Base-by-base conservation (phyloP, 495 filamentous ascomycete species). In the Podospora australis region DNA sequence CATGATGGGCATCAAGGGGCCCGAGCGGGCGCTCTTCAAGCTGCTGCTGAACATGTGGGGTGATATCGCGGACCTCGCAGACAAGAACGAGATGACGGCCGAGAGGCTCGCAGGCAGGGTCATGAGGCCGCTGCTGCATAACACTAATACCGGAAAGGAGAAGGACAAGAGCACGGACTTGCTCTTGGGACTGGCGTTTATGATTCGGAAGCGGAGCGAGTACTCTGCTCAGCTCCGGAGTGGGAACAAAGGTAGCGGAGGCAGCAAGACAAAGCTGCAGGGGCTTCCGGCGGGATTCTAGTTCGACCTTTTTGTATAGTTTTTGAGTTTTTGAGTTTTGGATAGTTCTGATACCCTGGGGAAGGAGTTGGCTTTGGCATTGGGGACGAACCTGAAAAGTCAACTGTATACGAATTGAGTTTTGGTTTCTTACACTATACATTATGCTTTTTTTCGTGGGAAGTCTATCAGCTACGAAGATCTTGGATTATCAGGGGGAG, bases 1-100 rank as follows among this genome's bases (percentile, higher is more conserved):
- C 19, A 47, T 73, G 5, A 57, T 55, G 29, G 69, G 68, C 1
- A 57, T 72, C 3, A 59, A 58, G 24, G 69, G 70, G 1, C 62
- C 62, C 2, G 50, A 57, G 22, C 62, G 69, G 30, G 56, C 54
- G 20, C 44, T 71, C 25, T 68, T 72, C 56, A 72, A 71, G 54
- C 34, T 73, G 48, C 48, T 73, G 44, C 57, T 73, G 21, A 67
- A 66, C 22, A 46, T 71, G 14, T 73, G 70, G 70, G 70, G 68
- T 0, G 67, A 70, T 22, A 55, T 72, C 21, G 63, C 67, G 4
- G 54, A 58, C 21, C 53, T 54, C 0, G 58, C 59, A 13, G 60
- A 67, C 6, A 42, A 23, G 42, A 73, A 73, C 42, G 64, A 67
- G 13, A 73, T 71, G 70, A 70, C 68, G 21, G 70, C 70, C 5